These are phyloP conservation scores for Mycena alexandri DNA, from an alignment of 768 basidiomycete genomes.

Conservation along the genomic window DNA sequence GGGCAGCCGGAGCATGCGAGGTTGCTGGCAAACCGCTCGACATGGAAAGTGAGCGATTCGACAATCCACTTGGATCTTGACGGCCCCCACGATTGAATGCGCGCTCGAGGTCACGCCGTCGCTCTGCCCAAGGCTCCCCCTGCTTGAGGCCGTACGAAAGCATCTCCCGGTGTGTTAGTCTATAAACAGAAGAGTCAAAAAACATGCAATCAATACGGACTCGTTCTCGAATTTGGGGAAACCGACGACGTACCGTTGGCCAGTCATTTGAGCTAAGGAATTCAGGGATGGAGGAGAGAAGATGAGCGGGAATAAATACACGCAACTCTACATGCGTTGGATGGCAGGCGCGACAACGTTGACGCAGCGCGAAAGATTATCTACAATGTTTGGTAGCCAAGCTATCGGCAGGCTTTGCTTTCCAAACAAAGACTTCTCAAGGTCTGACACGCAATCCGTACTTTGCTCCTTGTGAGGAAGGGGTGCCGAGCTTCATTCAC, in stretches of 20 bases:
- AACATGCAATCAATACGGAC: too few species aligned
- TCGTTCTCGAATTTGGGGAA: background rate
- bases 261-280: slow-evolving; percentile 10
- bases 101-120: slow-evolving; percentile 45
- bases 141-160: slow-evolving; percentile 48
- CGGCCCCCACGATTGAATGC: slow-evolving; percentile 36
- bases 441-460: too few species aligned
- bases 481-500: too few species aligned
- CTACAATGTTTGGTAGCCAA: background rate
- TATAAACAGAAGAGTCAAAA: background rate
- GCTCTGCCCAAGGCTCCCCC: slow-evolving; percentile 46
- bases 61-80: slow-evolving; percentile 13
- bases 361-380: background rate
- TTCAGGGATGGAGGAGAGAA: background rate
- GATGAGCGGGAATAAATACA: background rate
- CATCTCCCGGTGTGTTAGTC: slow-evolving; percentile 41
- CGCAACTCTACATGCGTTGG: slow-evolving; percentile 16
- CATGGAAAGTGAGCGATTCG: slow-evolving; percentile 19
- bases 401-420: background rate
- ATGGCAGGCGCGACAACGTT: slow-evolving; percentile 13
- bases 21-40: slow-evolving; percentile 19
- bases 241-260: slow-evolving; percentile 16
- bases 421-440: background rate
- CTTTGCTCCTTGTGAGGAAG: too few species aligned
- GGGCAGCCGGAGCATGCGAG: background rate